Evolutionary conservation across 1,139 yeast genomes (phyloP).

Genomic region (Saccharomyces pastorianus): DNA sequence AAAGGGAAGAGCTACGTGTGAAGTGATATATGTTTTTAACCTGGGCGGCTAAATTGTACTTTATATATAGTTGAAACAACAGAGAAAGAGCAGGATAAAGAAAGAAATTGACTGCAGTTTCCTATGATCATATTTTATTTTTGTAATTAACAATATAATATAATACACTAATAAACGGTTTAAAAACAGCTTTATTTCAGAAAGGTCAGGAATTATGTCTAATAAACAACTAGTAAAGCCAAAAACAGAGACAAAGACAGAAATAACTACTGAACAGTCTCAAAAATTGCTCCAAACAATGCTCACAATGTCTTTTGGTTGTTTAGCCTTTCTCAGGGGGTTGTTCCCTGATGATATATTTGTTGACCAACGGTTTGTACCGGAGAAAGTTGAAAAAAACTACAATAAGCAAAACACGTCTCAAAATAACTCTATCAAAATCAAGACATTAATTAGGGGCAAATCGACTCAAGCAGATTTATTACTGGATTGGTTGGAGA

Average conservation of each 20-base stretch:
- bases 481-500: constrained; percentile 45
- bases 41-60: background rate
- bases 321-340: constrained; percentile 45
- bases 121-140: background rate
- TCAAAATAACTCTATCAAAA: constrained; percentile 33
- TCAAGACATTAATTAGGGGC: constrained; percentile 42
- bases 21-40: background rate
- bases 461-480: constrained; percentile 38
- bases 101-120: too few relatives aligned
- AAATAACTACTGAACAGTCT: constrained; percentile 31
- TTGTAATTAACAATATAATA: too few relatives aligned
- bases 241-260: constrained; percentile 16
- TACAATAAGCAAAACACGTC: constrained; percentile 23
- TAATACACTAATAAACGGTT: background rate
- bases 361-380: constrained; percentile 37
- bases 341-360: constrained; percentile 44
- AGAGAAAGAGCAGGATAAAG: background rate
- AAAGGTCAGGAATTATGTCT: constrained; percentile 35
- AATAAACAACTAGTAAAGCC: constrained; percentile 21
- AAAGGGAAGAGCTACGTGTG: background rate
- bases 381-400: constrained; percentile 29
- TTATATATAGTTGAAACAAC: background rate
- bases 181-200: constrained; percentile 43
- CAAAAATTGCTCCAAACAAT: constrained; percentile 39
- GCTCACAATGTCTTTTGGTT: constrained; percentile 42